Conservation (phyloP, 352 stramenopile genomes). For the Pythium biforme region DNA sequence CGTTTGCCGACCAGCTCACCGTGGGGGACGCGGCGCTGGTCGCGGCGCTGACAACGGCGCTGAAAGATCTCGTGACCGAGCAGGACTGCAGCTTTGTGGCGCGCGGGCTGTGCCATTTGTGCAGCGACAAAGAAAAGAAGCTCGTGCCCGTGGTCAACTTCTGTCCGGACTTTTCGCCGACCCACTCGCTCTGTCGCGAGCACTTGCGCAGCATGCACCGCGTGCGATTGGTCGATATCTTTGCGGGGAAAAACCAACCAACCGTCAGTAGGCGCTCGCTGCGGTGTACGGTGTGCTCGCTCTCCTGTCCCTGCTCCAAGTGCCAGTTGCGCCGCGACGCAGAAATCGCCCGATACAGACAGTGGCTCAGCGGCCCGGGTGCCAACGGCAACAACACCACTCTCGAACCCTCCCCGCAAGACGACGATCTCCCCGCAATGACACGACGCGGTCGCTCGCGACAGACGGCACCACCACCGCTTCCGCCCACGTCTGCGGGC, state of each 20-base stretch:
- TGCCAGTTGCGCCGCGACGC: slow-evolving; percentile 40
- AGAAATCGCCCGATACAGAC: slow-evolving; percentile 32
- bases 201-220: slow-evolving; percentile 70
- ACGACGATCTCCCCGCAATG: background rate
- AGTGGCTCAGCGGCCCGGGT: slow-evolving; percentile 23
- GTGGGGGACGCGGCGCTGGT: slow-evolving; percentile 44
- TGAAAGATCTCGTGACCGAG: slow-evolving; percentile 56
- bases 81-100: slow-evolving; percentile 74
- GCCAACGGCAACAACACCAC: background rate
- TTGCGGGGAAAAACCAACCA: slow-evolving; percentile 65
- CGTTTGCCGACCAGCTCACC: slow-evolving; percentile 26
- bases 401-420: background rate
- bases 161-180: slow-evolving; percentile 58
- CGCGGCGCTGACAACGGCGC: slow-evolving; percentile 44
- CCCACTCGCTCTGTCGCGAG: slow-evolving; percentile 71
- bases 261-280: slow-evolving; percentile 63
- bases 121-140: slow-evolving; percentile 42
- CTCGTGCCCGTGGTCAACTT: slow-evolving; percentile 76
- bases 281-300: slow-evolving; percentile 59
- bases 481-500: background rate
- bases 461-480: background rate
- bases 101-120: slow-evolving; percentile 69
- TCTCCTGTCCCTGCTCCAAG: slow-evolving; percentile 55
- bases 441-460: background rate
- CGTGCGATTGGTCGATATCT: slow-evolving; percentile 72